Percentiles rank a stretch among this genome's conserved stretches.
phyloP scores from a whole-genome alignment of 2,329 filamentous ascomycete genomes.

The Neocucurbitaria cava region DNA sequence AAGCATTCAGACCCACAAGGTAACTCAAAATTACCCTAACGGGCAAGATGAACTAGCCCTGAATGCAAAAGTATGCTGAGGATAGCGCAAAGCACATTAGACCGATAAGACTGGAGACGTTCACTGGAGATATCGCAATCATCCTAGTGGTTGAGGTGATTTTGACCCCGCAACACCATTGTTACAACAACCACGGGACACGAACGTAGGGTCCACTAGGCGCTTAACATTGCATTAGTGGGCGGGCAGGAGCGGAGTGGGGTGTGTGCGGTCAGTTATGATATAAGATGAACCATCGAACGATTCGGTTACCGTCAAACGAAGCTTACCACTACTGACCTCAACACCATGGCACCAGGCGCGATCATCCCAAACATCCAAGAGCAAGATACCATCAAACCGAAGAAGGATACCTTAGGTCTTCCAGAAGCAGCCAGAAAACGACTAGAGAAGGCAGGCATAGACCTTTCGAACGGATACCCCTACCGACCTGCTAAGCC shows the following conservation, averaged over 20 bases:
- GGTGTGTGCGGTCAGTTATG: background rate
- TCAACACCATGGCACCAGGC: constrained; percentile 61
- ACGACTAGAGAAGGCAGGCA: constrained; percentile 70
- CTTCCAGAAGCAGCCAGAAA: constrained; percentile 65
- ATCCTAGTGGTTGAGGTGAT: constrained; percentile 43
- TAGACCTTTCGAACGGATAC: constrained; percentile 74
- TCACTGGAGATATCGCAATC: constrained; percentile 40
- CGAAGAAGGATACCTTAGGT: constrained; percentile 68
- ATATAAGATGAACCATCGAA: constrained; percentile 23
- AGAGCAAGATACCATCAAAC: constrained; percentile 65
- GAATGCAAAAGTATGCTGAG: background rate
- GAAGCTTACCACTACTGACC: background rate
- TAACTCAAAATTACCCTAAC: background rate
- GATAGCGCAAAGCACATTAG: constrained; percentile 3
- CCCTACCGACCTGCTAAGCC: constrained; percentile 73
- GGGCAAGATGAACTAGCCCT: background rate
- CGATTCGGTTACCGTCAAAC: background rate
- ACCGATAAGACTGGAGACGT: constrained; percentile 30
- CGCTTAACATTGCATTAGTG: constrained; percentile 19
- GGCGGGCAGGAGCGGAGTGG: constrained; percentile 10
- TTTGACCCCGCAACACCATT: constrained; percentile 44
- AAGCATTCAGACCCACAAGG: background rate
- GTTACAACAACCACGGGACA: constrained; percentile 12
- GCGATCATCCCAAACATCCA: constrained; percentile 64
- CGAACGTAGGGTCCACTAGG: background rate